Base-by-base conservation (phyloP, 129 eudicot genomes). In the Pseudognaphalium luteoalbum region DNA sequence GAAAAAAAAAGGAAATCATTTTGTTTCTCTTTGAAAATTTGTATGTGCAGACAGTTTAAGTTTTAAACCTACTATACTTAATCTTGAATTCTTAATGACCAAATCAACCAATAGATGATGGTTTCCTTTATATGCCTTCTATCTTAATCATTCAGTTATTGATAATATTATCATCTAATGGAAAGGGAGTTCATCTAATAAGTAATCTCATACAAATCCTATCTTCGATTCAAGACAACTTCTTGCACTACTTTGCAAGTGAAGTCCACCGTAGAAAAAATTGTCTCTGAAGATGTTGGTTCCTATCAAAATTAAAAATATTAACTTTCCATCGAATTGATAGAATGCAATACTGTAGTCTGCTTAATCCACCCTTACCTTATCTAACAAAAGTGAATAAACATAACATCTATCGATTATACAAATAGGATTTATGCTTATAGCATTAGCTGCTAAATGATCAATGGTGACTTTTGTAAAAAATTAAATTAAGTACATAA, bases 101-200 rank as follows among this genome's bases (percentile, higher is more conserved):
- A 12, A 44, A 44, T 44, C 52, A 44, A 12, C 17, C 47, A 66
- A 22, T 2, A 19, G 57, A 15, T 69, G 67, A 66, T 52, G 29
- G 33, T 34, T 37, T 56, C 7, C 22, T 39, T 68, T 39, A 22
- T 16, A 56, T 37, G 19, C 33, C 30, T 37, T 56, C 32, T 37
- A 54, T 76, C 28, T 16, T 67, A 14, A 54, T 52, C 10, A 68
- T 76, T 59, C 51, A 58, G 63, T 30, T 6, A 69, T 69, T 67
- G 20, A 44, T 54, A 77, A 60, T 61, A 77, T 47, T 56, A 25
- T 19, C 73, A 68, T 68, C 39, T 60, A 35, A 66, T 25, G 16
- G 37, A 66, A 54, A 52, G 14, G 58, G 22, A 75, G 63, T 54
- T 54, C 61, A 54, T 54, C 22, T n/a, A 17, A 54, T 54, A 54